A percentile compares a stretch with the other conserved stretches of the same genome.
These are phyloP conservation scores for Pichiaceae sp. DNA, from an alignment of 1,139 yeast genomes.

Conservation along the genomic window DNA sequence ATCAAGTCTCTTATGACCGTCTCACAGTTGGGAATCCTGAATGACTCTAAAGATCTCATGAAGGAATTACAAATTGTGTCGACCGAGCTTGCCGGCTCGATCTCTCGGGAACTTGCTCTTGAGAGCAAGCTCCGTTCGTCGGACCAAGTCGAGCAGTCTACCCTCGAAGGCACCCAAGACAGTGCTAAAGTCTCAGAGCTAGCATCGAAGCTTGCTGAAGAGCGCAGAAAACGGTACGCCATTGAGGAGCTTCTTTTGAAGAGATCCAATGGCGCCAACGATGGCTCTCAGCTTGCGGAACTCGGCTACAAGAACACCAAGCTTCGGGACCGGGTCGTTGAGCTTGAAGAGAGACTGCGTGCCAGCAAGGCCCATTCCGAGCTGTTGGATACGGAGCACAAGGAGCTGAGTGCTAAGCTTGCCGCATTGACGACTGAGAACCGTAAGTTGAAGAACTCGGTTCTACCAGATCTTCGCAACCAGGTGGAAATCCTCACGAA, in stretches of 20 bases:
- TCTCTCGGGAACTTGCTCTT: constrained; percentile 53
- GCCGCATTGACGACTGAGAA: constrained; percentile 32
- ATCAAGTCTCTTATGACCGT: background rate
- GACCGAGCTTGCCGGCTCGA: constrained; percentile 62
- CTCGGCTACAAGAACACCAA: constrained; percentile 51
- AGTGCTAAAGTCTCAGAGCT: constrained; percentile 33
- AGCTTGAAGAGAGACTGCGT: constrained; percentile 26
- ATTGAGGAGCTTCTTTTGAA: constrained; percentile 44
- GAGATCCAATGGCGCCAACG: constrained; percentile 3
- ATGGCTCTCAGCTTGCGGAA: constrained; percentile 27
- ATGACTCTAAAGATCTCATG: constrained; percentile 48
- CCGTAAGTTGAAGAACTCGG: constrained; percentile 31
- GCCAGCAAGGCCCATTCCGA: constrained; percentile 26
- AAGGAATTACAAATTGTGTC: constrained; percentile 62
- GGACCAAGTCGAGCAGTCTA: constrained; percentile 4
- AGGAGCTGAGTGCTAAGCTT: constrained; percentile 31
- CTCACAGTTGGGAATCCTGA: constrained; percentile 56
- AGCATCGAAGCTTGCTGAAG: constrained; percentile 52
- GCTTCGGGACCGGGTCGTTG: constrained; percentile 12
- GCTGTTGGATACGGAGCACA: constrained; percentile 29
- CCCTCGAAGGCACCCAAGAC: constrained; percentile 23
- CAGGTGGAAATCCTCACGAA: constrained; percentile 21
- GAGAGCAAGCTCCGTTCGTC: constrained; percentile 33
- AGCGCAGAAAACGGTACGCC: constrained; percentile 54
- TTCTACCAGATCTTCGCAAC: constrained; percentile 20